Base-by-base conservation (phyloP, 139 green algal species). In the Coccomyxa sp. region DNA sequence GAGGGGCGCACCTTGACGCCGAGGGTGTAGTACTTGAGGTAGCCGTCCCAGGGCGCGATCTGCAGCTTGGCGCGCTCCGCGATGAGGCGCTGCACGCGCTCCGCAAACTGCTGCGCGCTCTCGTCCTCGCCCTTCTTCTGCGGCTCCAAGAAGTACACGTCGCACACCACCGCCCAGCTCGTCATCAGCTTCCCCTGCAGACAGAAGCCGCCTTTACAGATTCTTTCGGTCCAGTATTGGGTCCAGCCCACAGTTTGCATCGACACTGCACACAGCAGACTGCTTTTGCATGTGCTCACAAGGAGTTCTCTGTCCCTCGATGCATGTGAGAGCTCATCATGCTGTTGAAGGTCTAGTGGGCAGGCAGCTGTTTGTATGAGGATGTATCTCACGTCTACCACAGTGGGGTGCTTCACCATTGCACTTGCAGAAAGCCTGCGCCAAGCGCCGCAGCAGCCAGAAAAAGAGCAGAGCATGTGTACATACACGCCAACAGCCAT, bases 11-110 rank as follows among this genome's bases (percentile, higher is more conserved):
- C 86, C 83, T 96, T 96, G 70, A 91, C 84, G 0, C 87, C 94
- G 35, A 98, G 89, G 71, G 97, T 97, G 86, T 98, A 98, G 79
- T 99, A 99, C 83, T 99, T 99, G 37, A 99, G 92, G 85, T 98
- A 98, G 36, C 95, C 95, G 82, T 99, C 95, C 95, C 94, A 98
- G 50, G 92, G 92, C 36, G 96, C 94, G 12, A 96, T 81, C 40
- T 86, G 85, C 77, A 97, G 86, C 70, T 91, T 85, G 58, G 91
- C 92, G 77, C 83, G 87, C 14, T 89, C 68, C 0, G 92, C 94
- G 50, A 98, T 97, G 79, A 97, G 84, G 31, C 76, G 72, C 54
- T 84, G 81, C 55, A 80, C 75, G 6, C 95, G 87, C 38, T 90
- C 85, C 4, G 95, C 92, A 87, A 99, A 98, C 68, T 95, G 87